Conservation (phyloP, 2,329 filamentous ascomycete genomes). For the Calonectria pseudoturangicola region DNA sequence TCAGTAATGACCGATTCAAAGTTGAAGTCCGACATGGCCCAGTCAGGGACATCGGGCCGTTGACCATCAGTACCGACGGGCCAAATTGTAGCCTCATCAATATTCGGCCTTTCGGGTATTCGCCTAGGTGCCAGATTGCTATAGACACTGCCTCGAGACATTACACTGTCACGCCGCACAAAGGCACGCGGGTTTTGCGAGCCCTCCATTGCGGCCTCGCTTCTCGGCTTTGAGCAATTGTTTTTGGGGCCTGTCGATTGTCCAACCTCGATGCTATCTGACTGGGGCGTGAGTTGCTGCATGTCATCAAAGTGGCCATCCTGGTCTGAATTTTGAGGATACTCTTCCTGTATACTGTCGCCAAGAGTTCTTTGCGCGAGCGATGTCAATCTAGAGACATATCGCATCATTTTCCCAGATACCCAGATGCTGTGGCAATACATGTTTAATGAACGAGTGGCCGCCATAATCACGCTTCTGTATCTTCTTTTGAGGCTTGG, state of each 20-base stretch:
- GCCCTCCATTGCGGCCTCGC: background rate
- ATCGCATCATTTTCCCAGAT: constrained; percentile 47
- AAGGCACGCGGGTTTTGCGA: background rate
- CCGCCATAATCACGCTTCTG: constrained; percentile 28
- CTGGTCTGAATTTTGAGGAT: background rate
- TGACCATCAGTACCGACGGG: constrained; percentile 7
- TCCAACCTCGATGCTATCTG: constrained; percentile 11
- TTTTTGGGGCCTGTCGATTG: background rate
- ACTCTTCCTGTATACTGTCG: background rate
- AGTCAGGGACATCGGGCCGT: constrained; percentile 30
- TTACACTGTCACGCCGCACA: constrained; percentile 2
- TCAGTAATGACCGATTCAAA: constrained; percentile 42
- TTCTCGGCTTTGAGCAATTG: background rate
- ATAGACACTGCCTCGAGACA: constrained; percentile 14
- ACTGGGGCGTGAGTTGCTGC: constrained; percentile 22
- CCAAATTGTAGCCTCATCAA: background rate
- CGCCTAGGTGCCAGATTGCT: background rate
- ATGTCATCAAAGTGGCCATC: constrained; percentile 19
- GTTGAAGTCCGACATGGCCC: constrained; percentile 46
- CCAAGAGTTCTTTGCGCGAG: constrained; percentile 33
- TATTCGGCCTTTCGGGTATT: background rate
- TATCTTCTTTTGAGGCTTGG: constrained; percentile 41
- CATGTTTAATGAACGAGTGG: constrained; percentile 40
- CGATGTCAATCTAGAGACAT: constrained; percentile 40
- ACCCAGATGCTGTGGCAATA: constrained; percentile 48